Base-by-base conservation (phyloP, 768 basidiomycete genomes). In the Auricularia sp. region DNA sequence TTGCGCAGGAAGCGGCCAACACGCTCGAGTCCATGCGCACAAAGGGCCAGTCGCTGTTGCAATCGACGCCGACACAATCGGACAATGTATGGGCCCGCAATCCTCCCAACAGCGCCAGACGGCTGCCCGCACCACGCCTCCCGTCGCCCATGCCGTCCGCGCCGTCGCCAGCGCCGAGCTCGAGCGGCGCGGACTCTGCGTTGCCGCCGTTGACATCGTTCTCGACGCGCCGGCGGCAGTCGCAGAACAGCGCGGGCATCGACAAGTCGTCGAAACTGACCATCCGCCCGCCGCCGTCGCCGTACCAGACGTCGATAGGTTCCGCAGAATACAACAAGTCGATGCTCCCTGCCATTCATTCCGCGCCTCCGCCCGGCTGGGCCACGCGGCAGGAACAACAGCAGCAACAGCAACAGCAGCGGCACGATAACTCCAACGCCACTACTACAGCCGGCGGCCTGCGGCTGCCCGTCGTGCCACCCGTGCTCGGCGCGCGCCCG, bases 201-300 rank as follows among this genome's bases (percentile, higher is more conserved):
- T 84, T 87, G 0, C 83, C 88, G 2, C 87, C 86, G 13, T 84
- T 89, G 35, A 89, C 88, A 72, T 89, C 87, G 74, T 90, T 91
- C 73, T 86, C 88, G 16, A 59, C 5, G 14, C 82, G 84, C 44
- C 88, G 90, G 63, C 84, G 89, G 58, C 86, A 88, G 10, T 83
- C 82, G 34, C 85, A 85, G 65, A 68, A 85, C 13, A 84, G 85
- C n/a, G 80, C 78, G 58, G 84, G 82, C 72, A 88, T 72, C 59
- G 72, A 80, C 75, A 91, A 90, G 73, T 89, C 89, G 0, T 88
- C 89, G 1, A 89, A 91, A 70, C 88, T 90, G 67, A 70, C 90
- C 67, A 90, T 92, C 78, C 87, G 84, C 68, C 88, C 89, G 10
- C 79, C 56, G 24, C 56, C 56, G 29, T 33, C 29, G 29, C 56